Evolutionary conservation across 768 basidiomycete genomes (phyloP), one percentile per base, ranked within the genome.

Genomic region (Psilocybe cubensis): DNA sequence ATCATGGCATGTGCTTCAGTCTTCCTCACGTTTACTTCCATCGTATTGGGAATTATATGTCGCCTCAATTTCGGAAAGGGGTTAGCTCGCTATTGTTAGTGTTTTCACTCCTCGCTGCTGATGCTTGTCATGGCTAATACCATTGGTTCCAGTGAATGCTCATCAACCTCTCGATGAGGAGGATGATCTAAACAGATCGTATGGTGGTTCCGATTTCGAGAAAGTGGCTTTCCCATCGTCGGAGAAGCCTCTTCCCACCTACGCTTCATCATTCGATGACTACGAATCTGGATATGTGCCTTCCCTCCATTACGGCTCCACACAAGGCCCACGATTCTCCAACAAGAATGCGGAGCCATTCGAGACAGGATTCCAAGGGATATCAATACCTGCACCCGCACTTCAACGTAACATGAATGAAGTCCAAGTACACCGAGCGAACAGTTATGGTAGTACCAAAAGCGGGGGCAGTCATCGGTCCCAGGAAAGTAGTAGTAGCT

Each of bases 1-100:
- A 66, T 87, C 56, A 86, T 88, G 74, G 77, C 83, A 7, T 68
- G 76, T 8, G 73, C 80, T 1, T 88, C 90, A 0, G 83, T 86
- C 11, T 63, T 80, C 51, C 76, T 93, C 44, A 81, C 83, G 1
- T 56, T 86, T 14, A 47, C 77, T 23, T 78, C 84, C 0, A 77
- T 90, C 62, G 61, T 86, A 53, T 67, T 92, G 45, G 91, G 88
- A 2, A 63, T 91, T 31, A 61, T 86, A 59, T 92, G 90, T 68
- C 80, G 85, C 31, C 68, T 83, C 64, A 92, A 92, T 74, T 92
- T 92, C 63, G 88, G 87, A 56, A 90, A 88, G 69, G 91, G 91
- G 21, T 74, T 93, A 56, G 72, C 79, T 55, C 80, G 79, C 20
- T 86, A 87, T 69, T 73, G 90, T 92, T 60, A 74, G 89, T 74